Conservation (phyloP, 192 early-diverging fungal species). For the Coemansia sp. region DNA sequence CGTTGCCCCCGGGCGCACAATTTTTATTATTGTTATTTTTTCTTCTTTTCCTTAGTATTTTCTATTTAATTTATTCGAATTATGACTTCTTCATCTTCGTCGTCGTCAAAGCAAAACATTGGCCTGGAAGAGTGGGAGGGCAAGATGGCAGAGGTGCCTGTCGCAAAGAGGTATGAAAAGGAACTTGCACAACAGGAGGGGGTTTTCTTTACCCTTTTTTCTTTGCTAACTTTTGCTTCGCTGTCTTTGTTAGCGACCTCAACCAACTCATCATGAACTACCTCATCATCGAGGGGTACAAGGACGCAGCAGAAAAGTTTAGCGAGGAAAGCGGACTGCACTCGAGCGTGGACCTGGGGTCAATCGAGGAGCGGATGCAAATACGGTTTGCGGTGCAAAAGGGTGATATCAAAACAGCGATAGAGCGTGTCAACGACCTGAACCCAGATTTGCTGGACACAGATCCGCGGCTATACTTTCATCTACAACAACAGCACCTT, state of each 20-base stretch:
- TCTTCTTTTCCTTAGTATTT: too few relatives aligned
- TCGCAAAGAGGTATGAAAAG: conserved; percentile 73
- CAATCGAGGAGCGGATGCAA: conserved; percentile 92
- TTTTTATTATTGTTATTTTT: too few relatives aligned
- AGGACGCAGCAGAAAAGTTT: conserved; percentile 97
- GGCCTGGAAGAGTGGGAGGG: conserved; percentile 80
- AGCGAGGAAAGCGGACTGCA: conserved; percentile 79
- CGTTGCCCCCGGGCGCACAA: too few relatives aligned
- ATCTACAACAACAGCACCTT: conserved; percentile 93
- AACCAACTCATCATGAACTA: conserved; percentile 99
- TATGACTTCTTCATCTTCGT: conserved; percentile 38
- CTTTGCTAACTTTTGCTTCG: too few relatives aligned
- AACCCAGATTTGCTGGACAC: conserved; percentile 97
- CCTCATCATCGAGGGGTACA: conserved; percentile 97
- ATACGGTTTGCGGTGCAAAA: conserved; percentile 89
- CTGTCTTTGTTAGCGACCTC: conserved; percentile 89
- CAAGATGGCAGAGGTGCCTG: conserved; percentile 75
- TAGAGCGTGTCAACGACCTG: conserved; percentile 96
- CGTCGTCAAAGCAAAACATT: conserved; percentile 58
- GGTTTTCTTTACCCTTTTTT: too few relatives aligned
- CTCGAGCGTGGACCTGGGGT: conserved; percentile 76
- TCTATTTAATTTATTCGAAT: too few relatives aligned
- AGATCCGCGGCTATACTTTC: conserved; percentile 91
- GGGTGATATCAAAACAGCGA: conserved; percentile 89
- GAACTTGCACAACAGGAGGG: background rate